A percentile compares a stretch with the other conserved stretches of the same genome.
These are phyloP conservation scores for Monilinia vaccinii-corymbosi DNA, from an alignment of 2,329 filamentous ascomycete species.

Conservation along the genomic window DNA sequence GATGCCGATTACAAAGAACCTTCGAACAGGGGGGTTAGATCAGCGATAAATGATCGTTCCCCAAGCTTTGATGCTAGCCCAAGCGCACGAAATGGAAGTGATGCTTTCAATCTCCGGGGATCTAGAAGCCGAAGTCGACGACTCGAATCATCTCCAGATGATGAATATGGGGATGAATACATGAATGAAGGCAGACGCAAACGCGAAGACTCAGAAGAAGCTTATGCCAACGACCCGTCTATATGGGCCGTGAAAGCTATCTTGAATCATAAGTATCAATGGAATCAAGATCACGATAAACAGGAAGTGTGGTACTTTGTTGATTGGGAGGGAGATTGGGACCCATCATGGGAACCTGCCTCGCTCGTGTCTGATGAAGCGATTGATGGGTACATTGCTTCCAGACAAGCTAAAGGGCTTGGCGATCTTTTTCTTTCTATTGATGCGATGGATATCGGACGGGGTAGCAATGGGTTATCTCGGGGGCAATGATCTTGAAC, in stretches of 20 bases:
- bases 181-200: background rate
- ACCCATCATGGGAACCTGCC: conserved; percentile 24
- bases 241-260: conserved; percentile 19
- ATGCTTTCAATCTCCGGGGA: background rate
- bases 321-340: conserved; percentile 23
- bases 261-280: conserved; percentile 13
- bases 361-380: conserved; percentile 14
- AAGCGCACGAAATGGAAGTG: background rate
- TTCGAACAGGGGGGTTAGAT: background rate
- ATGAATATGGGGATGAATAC: background rate
- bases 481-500: background rate
- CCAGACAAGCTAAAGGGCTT: conserved; percentile 3
- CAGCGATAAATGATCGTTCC: background rate
- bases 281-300: background rate
- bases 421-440: background rate
- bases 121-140: background rate
- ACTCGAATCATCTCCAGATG: background rate
- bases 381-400: conserved; percentile 12
- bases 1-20: background rate
- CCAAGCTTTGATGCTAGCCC: background rate
- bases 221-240: conserved; percentile 3
- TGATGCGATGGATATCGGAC: background rate
- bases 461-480: background rate
- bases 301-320: conserved; percentile 19
- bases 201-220: conserved; percentile 1